These are phyloP conservation scores for Centella asiatica DNA, from an alignment of 129 eudicot genomes.

Conservation along the genomic window DNA sequence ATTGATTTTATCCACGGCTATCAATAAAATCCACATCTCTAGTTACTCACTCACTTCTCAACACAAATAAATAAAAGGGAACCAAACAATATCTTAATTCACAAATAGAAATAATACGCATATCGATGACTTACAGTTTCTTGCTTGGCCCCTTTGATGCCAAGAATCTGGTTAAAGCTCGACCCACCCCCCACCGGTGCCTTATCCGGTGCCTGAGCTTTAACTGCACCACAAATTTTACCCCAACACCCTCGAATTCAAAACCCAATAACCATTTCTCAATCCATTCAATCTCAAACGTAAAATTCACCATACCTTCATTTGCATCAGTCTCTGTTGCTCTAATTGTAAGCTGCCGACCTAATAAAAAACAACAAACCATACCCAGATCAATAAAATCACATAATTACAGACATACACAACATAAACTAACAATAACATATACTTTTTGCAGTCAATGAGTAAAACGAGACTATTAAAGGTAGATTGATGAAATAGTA, in stretches of 20 bases:
- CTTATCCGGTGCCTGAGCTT: conserved; percentile 75
- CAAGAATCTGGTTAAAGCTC: conserved; percentile 85
- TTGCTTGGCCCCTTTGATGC: conserved; percentile 96
- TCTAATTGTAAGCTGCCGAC: conserved; percentile 49
- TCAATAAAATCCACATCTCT: neutral
- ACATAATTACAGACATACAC: neutral
- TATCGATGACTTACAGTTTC: conserved; percentile 49
- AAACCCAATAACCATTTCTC: neutral
- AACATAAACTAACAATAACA: conserved; percentile 1
- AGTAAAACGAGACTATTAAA: neutral
- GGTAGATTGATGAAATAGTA: neutral
- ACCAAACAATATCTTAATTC: neutral
- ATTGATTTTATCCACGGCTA: too few relatives aligned
- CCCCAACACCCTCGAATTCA: neutral
- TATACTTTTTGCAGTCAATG: neutral
- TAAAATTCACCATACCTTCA: conserved; percentile 39
- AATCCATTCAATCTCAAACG: neutral
- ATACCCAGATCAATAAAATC: conserved; percentile 1
- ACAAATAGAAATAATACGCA: neutral
- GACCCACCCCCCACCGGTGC: conserved; percentile 77
- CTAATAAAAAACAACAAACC: conserved; percentile 19
- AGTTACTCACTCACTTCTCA: too few relatives aligned
- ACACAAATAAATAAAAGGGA: neutral
- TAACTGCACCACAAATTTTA: conserved; percentile 35
- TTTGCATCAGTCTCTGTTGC: conserved; percentile 92